These are phyloP conservation scores for Crepidotus sp. DNA, from an alignment of 1,284 basidiomycete genomes.

Conservation along the genomic window DNA sequence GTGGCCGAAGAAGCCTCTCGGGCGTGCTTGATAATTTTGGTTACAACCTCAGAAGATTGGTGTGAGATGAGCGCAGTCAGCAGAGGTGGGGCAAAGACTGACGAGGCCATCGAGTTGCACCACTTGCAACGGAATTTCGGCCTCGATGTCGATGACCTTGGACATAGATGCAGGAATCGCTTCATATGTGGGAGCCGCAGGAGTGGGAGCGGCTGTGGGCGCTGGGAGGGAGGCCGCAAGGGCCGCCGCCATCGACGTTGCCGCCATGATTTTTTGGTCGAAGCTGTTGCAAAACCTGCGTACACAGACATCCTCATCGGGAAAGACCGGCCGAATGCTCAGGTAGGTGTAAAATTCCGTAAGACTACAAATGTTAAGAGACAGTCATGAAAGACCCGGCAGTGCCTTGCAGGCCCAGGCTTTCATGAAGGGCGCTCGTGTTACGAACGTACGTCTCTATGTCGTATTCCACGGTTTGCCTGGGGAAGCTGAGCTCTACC, in stretches of 20 bases:
- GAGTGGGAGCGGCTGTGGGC: constrained; percentile 46
- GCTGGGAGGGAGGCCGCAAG: constrained; percentile 77
- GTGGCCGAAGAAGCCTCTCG: constrained; percentile 57
- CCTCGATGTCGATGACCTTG: constrained; percentile 85
- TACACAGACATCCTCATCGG: not conserved
- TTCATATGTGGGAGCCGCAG: constrained; percentile 62
- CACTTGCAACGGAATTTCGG: constrained; percentile 66
- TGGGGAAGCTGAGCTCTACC: constrained; percentile 11
- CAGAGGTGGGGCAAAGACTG: constrained; percentile 25
- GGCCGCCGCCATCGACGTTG: constrained; percentile 82
- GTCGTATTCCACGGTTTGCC: constrained; percentile 9
- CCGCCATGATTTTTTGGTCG: constrained; percentile 21
- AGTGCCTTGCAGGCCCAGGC: constrained; percentile 11
- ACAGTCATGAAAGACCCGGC: constrained; percentile 8
- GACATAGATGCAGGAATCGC: constrained; percentile 84
- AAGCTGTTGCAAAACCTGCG: constrained; percentile 5
- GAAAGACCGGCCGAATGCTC: too few relatives aligned
- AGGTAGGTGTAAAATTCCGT: too few relatives aligned
- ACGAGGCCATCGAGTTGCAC: constrained; percentile 85
- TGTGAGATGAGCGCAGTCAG: constrained; percentile 7
- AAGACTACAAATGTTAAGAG: constrained; percentile 4
- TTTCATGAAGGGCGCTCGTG: constrained; percentile 11
- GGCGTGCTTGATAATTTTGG: constrained; percentile 88
- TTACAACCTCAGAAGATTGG: constrained; percentile 59
- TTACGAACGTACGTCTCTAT: not conserved